Evolutionary conservation across 768 basidiomycete species (phyloP).

Genomic region (Lactifluus echinatus): DNA sequence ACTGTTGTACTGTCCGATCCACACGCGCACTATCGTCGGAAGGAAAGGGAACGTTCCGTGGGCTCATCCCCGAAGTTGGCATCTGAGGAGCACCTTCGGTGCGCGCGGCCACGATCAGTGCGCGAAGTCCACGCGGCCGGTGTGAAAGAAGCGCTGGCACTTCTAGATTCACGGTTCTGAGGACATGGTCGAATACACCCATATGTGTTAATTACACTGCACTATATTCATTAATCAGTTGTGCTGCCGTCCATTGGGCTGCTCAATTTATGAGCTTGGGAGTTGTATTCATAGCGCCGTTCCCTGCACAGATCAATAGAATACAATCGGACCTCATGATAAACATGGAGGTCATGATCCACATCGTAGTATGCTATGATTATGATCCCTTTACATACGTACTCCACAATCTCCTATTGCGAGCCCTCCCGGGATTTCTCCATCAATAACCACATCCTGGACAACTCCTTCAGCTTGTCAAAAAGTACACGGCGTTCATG

Average conservation of each 20-base stretch:
- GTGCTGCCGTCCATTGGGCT: background rate
- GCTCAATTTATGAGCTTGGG: conserved; percentile 3
- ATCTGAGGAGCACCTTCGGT: conserved; percentile 52
- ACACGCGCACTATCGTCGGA: conserved; percentile 43
- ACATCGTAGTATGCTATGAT: background rate
- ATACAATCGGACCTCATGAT: conserved; percentile 1
- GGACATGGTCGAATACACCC: background rate
- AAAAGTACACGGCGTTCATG: conserved; percentile 32
- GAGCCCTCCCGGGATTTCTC: background rate
- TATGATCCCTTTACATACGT: too few relatives aligned
- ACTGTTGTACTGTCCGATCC: conserved; percentile 45
- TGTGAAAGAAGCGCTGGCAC: conserved; percentile 63
- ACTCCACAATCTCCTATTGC: background rate
- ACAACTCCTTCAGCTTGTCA: conserved; percentile 31
- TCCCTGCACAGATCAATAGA: conserved; percentile 1
- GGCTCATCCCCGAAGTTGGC: conserved; percentile 44
- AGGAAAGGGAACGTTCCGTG: conserved; percentile 30
- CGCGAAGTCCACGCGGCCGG: conserved; percentile 65
- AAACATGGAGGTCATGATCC: background rate
- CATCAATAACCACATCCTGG: conserved; percentile 37
- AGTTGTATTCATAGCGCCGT: conserved; percentile 3
- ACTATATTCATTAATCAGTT: conserved; percentile 1
- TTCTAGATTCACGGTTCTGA: conserved; percentile 47
- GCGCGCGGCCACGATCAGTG: conserved; percentile 45
- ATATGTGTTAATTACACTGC: background rate